Base-by-base conservation (phyloP, 2,329 filamentous ascomycete species). In the Claviceps africana region DNA sequence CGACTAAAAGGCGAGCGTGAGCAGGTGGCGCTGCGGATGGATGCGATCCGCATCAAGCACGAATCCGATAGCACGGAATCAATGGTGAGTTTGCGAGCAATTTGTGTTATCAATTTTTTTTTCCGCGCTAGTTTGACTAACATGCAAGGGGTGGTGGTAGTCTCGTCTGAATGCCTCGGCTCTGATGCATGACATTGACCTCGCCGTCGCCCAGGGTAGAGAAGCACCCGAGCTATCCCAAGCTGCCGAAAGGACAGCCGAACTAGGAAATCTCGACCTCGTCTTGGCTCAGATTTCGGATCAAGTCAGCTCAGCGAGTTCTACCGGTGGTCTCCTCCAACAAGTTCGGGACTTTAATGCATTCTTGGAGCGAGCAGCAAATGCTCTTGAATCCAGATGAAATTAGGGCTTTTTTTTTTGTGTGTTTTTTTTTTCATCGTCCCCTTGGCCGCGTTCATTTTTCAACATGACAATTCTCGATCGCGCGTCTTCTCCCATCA, bases 271-370 rank as follows among this genome's bases (percentile, higher is more conserved):
- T 43, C 70, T 81, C 0, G 79, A 83, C 59, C 64, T 83, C 35
- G 62, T 76, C 9, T 68, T 83, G 33, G 74, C 75, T n/a, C 70
- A 71, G 28, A 67, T 83, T 5, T 70, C 76, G 0, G 72, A 75
- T 39, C 72, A 80, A 59, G 75, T 75, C 2, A 77, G 75, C 58
- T 73, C 68, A 40, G 65, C 65, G 21, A 71, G 73, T 50, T 67
- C 70, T 9, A 68, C 70, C 1, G 78, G 78, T 22, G 78, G 78
- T 2, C 65, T 75, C 4, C 66, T 84, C 56, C 72, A 70, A 54
- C 75, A 79, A 60, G 73, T 84, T 51, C 74, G 67, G 54, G 74
- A 79, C 47, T 84, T 84, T 59, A 85, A 84, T 56, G 72, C 72
- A 33, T 81, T 84, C 56, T 66, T 85, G 48, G 81, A 84, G 62